A percentile compares a stretch with the other conserved stretches of the same genome.
Evolutionary conservation across 805 yeast genomes (phyloP).

Genomic region (Torulaspora quercuum): DNA sequence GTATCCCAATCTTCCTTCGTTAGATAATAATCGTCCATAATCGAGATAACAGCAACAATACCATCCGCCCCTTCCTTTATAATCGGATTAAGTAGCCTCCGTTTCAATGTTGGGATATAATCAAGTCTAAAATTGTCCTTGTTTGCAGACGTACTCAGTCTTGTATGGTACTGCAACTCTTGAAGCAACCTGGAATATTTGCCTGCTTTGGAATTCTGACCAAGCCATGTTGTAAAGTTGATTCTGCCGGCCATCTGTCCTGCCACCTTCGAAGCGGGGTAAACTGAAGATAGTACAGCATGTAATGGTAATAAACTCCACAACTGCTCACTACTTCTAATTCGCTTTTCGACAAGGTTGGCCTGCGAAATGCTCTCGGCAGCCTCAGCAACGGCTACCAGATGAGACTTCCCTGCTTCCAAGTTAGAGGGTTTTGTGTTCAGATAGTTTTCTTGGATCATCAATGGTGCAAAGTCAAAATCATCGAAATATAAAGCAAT

Average conservation of each 20-base stretch:
- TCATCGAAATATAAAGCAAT: slow-evolving; percentile 90
- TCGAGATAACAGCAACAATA: slow-evolving; percentile 57
- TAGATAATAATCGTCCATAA: slow-evolving; percentile 80
- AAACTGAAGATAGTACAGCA: slow-evolving; percentile 78
- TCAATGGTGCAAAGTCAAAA: slow-evolving; percentile 88
- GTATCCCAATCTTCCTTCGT: slow-evolving; percentile 92
- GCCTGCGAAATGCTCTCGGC: slow-evolving; percentile 84
- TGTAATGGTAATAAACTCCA: slow-evolving; percentile 93
- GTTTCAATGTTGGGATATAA: slow-evolving; percentile 63
- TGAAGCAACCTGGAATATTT: slow-evolving; percentile 77
- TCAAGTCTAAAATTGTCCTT: slow-evolving; percentile 70
- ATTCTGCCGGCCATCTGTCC: slow-evolving; percentile 69
- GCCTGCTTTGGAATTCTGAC: slow-evolving; percentile 80
- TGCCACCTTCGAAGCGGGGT: slow-evolving; percentile 70
- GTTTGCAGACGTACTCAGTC: slow-evolving; percentile 74
- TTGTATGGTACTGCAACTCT: slow-evolving; percentile 83
- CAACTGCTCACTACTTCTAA: slow-evolving; percentile 87
- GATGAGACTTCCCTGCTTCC: slow-evolving; percentile 46
- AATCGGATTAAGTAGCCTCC: slow-evolving; percentile 58
- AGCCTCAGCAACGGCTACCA: slow-evolving; percentile 67
- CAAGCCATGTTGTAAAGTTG: slow-evolving; percentile 82
- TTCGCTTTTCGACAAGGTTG: slow-evolving; percentile 74
- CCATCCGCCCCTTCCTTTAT: slow-evolving; percentile 56
- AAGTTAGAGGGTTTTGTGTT: slow-evolving; percentile 55
- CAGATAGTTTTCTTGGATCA: slow-evolving; percentile 93